These are phyloP conservation scores for Fusarium devonianum DNA, from an alignment of 2,329 filamentous ascomycete species.

Conservation along the genomic window DNA sequence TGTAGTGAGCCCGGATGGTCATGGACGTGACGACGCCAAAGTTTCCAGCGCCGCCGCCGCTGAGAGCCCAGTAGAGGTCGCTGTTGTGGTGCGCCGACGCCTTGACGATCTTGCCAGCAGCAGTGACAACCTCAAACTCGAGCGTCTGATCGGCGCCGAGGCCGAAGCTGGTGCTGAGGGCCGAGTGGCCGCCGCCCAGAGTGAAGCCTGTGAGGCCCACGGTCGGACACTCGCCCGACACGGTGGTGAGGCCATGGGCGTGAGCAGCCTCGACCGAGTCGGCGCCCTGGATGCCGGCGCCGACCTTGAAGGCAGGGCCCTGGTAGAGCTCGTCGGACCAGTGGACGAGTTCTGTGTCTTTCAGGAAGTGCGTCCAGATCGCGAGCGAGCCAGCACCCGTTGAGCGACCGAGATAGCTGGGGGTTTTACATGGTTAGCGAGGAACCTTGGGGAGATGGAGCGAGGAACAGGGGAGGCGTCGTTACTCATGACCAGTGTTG, in stretches of 20 bases:
- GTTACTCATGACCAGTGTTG: slow-evolving; percentile 62
- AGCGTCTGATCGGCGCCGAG: slow-evolving; percentile 67
- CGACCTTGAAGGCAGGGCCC: slow-evolving; percentile 61
- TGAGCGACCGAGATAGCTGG: slow-evolving; percentile 57
- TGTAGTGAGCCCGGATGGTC: slow-evolving; percentile 59
- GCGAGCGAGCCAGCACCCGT: slow-evolving; percentile 58
- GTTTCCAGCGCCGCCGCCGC: slow-evolving; percentile 65
- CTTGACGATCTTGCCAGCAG: slow-evolving; percentile 54
- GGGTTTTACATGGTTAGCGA: too few relatives aligned
- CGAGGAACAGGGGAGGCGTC: background rate
- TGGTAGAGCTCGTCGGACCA: slow-evolving; percentile 54
- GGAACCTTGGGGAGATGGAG: too few relatives aligned
- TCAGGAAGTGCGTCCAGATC: slow-evolving; percentile 53
- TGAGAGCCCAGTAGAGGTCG: slow-evolving; percentile 70
- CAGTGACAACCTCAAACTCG: slow-evolving; percentile 63
- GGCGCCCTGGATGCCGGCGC: slow-evolving; percentile 60
- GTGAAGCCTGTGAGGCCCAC: slow-evolving; percentile 67
- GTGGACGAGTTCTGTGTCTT: slow-evolving; percentile 48
- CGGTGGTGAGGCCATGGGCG: slow-evolving; percentile 55
- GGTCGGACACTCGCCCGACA: slow-evolving; percentile 62
- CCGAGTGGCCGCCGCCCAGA: slow-evolving; percentile 63
- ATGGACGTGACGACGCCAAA: slow-evolving; percentile 65
- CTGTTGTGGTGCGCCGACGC: slow-evolving; percentile 56
- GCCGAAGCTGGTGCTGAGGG: slow-evolving; percentile 61
- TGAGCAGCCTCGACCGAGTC: slow-evolving; percentile 57